Conservation (phyloP, 1,284 basidiomycete species). For the Fomitopsis schrenkii region DNA sequence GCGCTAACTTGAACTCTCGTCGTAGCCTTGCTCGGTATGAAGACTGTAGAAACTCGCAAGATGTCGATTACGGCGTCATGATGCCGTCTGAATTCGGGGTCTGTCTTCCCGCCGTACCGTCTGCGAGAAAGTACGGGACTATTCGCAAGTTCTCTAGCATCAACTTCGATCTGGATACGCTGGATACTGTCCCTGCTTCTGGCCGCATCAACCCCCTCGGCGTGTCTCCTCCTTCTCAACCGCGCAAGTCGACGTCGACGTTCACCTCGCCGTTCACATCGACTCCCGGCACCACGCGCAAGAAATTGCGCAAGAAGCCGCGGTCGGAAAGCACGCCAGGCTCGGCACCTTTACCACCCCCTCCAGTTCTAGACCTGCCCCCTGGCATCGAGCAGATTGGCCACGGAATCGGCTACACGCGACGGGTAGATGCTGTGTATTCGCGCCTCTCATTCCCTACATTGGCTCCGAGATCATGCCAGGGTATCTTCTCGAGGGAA, state of each 20-base stretch:
- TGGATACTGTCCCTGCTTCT: slow-evolving; percentile 16
- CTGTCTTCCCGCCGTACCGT: neutral
- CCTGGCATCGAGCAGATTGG: slow-evolving; percentile 48
- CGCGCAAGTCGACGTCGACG: slow-evolving; percentile 15
- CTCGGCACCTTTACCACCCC: neutral
- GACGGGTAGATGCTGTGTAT: slow-evolving; percentile 13
- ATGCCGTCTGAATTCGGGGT: slow-evolving; percentile 11
- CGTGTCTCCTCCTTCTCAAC: slow-evolving; percentile 4
- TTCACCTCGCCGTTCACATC: slow-evolving; percentile 30
- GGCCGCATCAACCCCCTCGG: neutral
- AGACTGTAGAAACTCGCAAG: neutral
- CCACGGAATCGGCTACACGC: slow-evolving; percentile 50
- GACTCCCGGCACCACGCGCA: slow-evolving; percentile 23
- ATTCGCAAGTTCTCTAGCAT: slow-evolving; percentile 29
- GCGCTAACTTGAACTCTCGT: neutral
- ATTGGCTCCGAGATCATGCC: slow-evolving; percentile 21
- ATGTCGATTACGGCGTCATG: slow-evolving; percentile 1
- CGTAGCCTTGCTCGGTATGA: neutral
- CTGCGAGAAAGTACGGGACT: slow-evolving; percentile 12
- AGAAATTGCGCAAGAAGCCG: slow-evolving; percentile 36
- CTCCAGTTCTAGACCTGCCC: slow-evolving; percentile 32
- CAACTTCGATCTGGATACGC: slow-evolving; percentile 31
- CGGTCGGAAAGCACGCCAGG: slow-evolving; percentile 25
- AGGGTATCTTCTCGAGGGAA: slow-evolving; percentile 17
- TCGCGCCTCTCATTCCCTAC: slow-evolving; percentile 16